Conservation (phyloP, 2,329 filamentous ascomycete genomes). For the Neocatenulostroma microsporum region DNA sequence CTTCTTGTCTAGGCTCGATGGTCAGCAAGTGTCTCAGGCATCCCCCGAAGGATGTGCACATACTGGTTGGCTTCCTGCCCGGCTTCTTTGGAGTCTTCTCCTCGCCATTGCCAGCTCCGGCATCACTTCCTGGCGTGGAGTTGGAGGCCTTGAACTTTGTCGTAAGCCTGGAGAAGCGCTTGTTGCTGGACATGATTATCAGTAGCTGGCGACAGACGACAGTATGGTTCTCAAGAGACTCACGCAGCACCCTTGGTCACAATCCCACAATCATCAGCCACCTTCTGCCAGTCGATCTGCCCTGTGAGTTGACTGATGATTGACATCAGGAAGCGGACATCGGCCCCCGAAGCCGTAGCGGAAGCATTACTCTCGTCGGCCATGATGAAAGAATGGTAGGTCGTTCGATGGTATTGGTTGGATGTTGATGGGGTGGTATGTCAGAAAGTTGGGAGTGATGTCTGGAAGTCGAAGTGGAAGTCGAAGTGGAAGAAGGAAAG, state of each 20-base stretch:
- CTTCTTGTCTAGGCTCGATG: constrained; percentile 10
- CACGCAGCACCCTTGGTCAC: constrained; percentile 12
- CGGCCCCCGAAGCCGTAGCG: neutral
- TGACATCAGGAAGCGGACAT: neutral
- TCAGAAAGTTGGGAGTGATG: too few relatives aligned
- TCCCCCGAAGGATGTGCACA: too few relatives aligned
- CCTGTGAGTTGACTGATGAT: neutral
- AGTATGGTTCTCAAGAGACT: neutral
- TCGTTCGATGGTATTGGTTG: neutral
- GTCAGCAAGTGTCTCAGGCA: too few relatives aligned
- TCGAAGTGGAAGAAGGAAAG: constrained; percentile 1
- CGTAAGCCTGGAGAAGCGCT: constrained; percentile 12
- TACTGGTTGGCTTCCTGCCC: too few relatives aligned
- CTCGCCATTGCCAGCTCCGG: neutral
- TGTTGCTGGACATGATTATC: constrained; percentile 1
- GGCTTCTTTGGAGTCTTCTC: neutral
- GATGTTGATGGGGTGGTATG: neutral
- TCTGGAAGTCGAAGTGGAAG: neutral
- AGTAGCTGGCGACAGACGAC: neutral
- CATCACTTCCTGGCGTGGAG: neutral
- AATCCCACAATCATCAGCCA: constrained; percentile 11
- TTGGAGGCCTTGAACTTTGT: too few relatives aligned
- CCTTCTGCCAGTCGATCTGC: constrained; percentile 12
- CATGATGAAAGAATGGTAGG: neutral
- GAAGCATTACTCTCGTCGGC: neutral